Base-by-base conservation (phyloP, 805 yeast species). In the Ogataea haglerorum region DNA sequence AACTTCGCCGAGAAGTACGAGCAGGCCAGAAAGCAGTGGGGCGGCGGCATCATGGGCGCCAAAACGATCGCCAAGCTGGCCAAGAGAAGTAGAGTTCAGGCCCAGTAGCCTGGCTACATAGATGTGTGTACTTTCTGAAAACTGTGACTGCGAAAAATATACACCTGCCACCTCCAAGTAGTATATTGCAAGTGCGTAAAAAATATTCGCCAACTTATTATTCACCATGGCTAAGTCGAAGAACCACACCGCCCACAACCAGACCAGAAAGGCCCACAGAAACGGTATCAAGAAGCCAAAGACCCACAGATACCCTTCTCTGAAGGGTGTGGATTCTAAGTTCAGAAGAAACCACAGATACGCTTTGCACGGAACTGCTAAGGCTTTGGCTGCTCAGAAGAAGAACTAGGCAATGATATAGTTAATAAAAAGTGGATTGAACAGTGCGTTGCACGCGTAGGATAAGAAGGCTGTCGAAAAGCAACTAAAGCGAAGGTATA, bases 241-340 rank as follows among this genome's bases (percentile, higher is more conserved):
- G 96, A 93, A 93, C 79, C 98, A 93, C 75, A 93, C 99, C 76
- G 90, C 89, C 77, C 99, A 93, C 78, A 93, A 93, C 95, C 98
- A 91, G 78, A 86, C 85, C 89, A 85, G 76, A 73, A 93, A 93
- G 95, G 98, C 98, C 68, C 99, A 93, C 97, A 90, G 84, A 72
- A 93, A 93, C 85, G 99, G 99, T 80, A 91, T 93, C 80, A 91
- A 91, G 86, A 93, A 91, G 90, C 96, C 97, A 65, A 86, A 80
- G 83, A 84, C 96, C 69, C 76, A 81, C 95, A 90, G 87, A 80
- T 89, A 91, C 83, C 96, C 96, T 61, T 90, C 98, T 58, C 80
- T 88, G 75, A 91, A 87, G 78, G 95, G 95, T 81, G 97, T 91
- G 72, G 98, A 93, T 75, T 82, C 99, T 70, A 93, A 93, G 85